Percentiles rank a stretch among this genome's conserved stretches.
Evolutionary conservation across 2,329 filamentous ascomycete species (phyloP).

Genomic region (Teratosphaeria pseudoeucalypti): DNA sequence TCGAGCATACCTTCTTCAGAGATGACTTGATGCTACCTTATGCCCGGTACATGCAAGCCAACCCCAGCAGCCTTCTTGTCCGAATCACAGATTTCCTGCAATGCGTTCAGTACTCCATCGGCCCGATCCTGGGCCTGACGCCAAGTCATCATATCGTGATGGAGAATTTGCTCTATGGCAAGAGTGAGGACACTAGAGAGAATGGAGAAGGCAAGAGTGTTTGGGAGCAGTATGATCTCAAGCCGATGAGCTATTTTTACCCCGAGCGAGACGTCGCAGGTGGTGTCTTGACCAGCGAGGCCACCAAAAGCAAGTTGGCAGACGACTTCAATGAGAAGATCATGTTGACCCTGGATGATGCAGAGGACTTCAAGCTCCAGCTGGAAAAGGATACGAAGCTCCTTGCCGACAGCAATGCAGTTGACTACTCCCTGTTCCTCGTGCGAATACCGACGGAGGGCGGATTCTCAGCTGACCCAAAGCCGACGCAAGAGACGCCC

Average conservation of each 20-base stretch:
- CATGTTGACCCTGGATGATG: slow-evolving; percentile 44
- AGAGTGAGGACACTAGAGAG: slow-evolving; percentile 34
- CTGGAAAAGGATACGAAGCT: slow-evolving; percentile 49
- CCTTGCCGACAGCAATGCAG: slow-evolving; percentile 52
- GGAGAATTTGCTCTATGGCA: slow-evolving; percentile 62
- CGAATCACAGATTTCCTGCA: slow-evolving; percentile 62
- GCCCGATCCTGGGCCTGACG: slow-evolving; percentile 48
- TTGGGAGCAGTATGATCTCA: slow-evolving; percentile 67
- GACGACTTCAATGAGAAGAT: slow-evolving; percentile 60
- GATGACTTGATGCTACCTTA: slow-evolving; percentile 57
- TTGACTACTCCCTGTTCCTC: slow-evolving; percentile 67
- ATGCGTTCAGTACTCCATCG: slow-evolving; percentile 44
- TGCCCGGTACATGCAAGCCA: slow-evolving; percentile 49
- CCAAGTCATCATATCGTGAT: slow-evolving; percentile 67
- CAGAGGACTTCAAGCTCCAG: slow-evolving; percentile 44
- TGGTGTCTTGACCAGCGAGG: slow-evolving; percentile 51
- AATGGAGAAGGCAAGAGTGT: slow-evolving; percentile 18
- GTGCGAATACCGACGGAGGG: slow-evolving; percentile 42
- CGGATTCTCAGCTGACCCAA: slow-evolving; percentile 24
- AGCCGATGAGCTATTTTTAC: slow-evolving; percentile 65
- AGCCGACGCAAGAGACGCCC: slow-evolving; percentile 19
- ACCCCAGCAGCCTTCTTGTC: slow-evolving; percentile 53
- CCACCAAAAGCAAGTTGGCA: slow-evolving; percentile 54
- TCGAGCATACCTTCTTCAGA: slow-evolving; percentile 61
- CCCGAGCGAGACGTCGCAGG: slow-evolving; percentile 62